Conservation (phyloP, 1,284 basidiomycete genomes). For the Marasmius oreades region DNA sequence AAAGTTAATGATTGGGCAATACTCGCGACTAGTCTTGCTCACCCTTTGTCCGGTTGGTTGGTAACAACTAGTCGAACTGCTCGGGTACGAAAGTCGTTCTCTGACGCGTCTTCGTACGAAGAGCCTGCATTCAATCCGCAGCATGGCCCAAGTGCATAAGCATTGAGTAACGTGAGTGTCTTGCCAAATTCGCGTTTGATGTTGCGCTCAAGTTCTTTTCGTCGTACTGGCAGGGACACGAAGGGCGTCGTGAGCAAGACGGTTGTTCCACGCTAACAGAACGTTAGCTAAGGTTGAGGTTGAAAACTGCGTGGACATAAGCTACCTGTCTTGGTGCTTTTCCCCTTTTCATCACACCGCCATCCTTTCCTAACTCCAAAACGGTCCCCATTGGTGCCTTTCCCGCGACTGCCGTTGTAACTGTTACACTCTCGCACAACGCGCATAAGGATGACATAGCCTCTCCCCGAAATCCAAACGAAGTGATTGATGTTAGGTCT, state of each 20-base stretch:
- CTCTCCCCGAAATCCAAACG: slow-evolving; percentile 97
- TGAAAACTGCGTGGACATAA: slow-evolving; percentile 3
- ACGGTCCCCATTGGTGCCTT: slow-evolving; percentile 76
- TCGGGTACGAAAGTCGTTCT: background rate
- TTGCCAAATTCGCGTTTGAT: slow-evolving; percentile 90
- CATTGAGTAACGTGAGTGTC: slow-evolving; percentile 76
- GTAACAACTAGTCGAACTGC: slow-evolving; percentile 72
- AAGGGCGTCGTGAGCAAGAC: slow-evolving; percentile 78
- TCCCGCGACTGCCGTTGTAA: slow-evolving; percentile 71
- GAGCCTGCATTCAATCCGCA: slow-evolving; percentile 7
- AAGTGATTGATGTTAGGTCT: slow-evolving; percentile 73
- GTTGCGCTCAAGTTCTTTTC: slow-evolving; percentile 91
- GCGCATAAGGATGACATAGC: slow-evolving; percentile 93
- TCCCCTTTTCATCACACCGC: slow-evolving; percentile 49
- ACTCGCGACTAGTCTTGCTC: background rate
- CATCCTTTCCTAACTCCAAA: slow-evolving; percentile 69
- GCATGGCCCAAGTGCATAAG: slow-evolving; percentile 88
- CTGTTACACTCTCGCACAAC: slow-evolving; percentile 65
- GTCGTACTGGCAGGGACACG: slow-evolving; percentile 80
- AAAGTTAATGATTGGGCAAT: background rate
- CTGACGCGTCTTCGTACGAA: background rate
- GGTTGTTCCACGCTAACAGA: slow-evolving; percentile 80
- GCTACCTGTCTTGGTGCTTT: slow-evolving; percentile 75
- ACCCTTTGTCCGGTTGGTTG: slow-evolving; percentile 77
- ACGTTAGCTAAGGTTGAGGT: slow-evolving; percentile 3